Percentiles rank a stretch among this genome's conserved stretches.
Conservation (phyloP, 352 stramenopile genomes). For the Phytophthora hybrid region DNA sequence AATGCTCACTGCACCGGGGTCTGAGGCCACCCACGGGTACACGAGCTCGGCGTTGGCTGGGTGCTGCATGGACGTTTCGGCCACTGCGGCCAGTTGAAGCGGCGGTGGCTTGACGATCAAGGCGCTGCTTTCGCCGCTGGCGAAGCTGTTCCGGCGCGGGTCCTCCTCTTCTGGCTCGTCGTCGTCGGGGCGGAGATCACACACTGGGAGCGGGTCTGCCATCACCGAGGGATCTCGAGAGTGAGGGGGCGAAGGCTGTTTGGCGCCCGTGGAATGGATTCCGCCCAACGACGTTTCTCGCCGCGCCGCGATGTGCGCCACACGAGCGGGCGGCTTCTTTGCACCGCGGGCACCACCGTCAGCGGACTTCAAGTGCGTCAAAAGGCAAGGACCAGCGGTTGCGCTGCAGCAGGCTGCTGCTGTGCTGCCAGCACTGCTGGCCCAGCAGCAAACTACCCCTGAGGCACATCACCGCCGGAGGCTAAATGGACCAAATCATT, state of each 20-base stretch:
- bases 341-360: background rate
- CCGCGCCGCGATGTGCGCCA: conserved; percentile 31
- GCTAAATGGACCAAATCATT: background rate
- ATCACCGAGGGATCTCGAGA: conserved; percentile 22
- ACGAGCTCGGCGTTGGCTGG: conserved; percentile 31
- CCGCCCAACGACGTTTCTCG: conserved; percentile 20
- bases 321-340: conserved; percentile 29
- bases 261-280: conserved; percentile 22
- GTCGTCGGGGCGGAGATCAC: conserved; percentile 23
- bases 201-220: conserved; percentile 32
- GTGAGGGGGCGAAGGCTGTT: conserved; percentile 16
- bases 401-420: too few relatives aligned
- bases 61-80: conserved; percentile 23
- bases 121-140: conserved; percentile 18
- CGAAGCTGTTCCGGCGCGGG: conserved; percentile 11
- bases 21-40: conserved; percentile 35
- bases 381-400: background rate
- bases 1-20: conserved; percentile 20
- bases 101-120: conserved; percentile 41
- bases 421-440: too few relatives aligned
- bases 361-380: conserved; percentile 13
- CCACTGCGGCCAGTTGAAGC: conserved; percentile 22
- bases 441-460: too few relatives aligned
- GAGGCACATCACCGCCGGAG: too few relatives aligned
- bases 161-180: conserved; percentile 52